Conservation (phyloP, 352 stramenopile genomes). For the Phytophthora brassicae region DNA sequence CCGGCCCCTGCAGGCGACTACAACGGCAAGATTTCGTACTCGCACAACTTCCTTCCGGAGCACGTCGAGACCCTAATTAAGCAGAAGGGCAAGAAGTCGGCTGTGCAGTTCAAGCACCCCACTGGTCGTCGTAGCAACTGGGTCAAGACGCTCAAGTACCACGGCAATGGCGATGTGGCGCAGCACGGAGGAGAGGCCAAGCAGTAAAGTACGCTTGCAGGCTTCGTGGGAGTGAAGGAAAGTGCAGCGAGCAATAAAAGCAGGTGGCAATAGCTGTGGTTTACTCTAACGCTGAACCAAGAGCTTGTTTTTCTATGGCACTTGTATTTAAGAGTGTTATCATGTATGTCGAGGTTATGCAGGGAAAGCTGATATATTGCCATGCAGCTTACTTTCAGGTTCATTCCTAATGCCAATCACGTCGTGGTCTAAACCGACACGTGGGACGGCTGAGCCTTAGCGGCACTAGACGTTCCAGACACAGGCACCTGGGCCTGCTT, state of each 20-base stretch:
- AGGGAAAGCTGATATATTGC: conserved; percentile 38
- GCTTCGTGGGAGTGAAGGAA: conserved; percentile 11
- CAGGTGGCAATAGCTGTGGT: background rate
- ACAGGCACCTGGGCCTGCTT: conserved; percentile 36
- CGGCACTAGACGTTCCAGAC: conserved; percentile 27
- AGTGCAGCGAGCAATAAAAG: conserved; percentile 18
- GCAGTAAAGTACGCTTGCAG: conserved; percentile 41
- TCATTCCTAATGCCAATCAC: conserved; percentile 15
- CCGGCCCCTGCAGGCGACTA: conserved; percentile 72
- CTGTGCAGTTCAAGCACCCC: conserved; percentile 75
- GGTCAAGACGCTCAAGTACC: conserved; percentile 89
- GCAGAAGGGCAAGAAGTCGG: conserved; percentile 77
- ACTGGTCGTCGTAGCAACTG: conserved; percentile 81
- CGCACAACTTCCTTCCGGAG: conserved; percentile 84
- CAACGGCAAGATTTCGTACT: conserved; percentile 81
- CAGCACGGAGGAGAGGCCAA: conserved; percentile 83
- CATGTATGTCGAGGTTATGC: conserved; percentile 18
- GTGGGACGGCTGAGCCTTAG: conserved; percentile 56
- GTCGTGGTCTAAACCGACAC: conserved; percentile 52
- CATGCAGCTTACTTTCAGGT: conserved; percentile 34
- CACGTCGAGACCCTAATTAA: conserved; percentile 79
- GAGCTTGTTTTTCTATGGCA: background rate
- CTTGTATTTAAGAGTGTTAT: too few relatives aligned
- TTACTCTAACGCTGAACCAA: conserved; percentile 18
- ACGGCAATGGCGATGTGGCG: conserved; percentile 73